phyloP scores from a whole-genome alignment of 805 yeast genomes.

The Clavispora phyllophila region DNA sequence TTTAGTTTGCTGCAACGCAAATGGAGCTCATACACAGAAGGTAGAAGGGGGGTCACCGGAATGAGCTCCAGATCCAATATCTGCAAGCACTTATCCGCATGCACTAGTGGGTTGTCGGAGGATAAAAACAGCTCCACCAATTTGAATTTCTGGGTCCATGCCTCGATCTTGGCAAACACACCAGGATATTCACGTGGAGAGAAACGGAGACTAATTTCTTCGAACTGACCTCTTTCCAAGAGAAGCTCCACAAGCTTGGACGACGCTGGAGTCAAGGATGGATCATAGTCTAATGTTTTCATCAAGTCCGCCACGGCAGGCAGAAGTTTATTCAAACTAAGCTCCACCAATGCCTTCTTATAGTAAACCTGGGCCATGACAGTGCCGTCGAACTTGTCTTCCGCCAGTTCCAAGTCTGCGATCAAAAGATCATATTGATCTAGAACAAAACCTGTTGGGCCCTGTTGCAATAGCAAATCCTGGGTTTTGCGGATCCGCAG shows the following conservation, averaged over 20 bases:
- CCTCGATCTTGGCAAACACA: slow-evolving; percentile 11
- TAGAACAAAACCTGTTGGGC: slow-evolving; percentile 12
- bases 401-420: slow-evolving; percentile 4
- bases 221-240: slow-evolving; percentile 49
- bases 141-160: slow-evolving; percentile 9
- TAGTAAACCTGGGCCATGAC: slow-evolving; percentile 41
- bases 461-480: slow-evolving; percentile 10
- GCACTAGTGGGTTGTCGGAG: neutral
- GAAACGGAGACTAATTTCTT: slow-evolving; percentile 17
- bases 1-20: slow-evolving; percentile 17
- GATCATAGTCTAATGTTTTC: slow-evolving; percentile 39
- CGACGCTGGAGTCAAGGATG: slow-evolving; percentile 44
- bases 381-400: neutral
- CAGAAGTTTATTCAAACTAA: slow-evolving; percentile 49
- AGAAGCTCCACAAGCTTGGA: slow-evolving; percentile 44
- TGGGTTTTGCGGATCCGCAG: slow-evolving; percentile 13
- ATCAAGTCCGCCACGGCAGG: slow-evolving; percentile 52
- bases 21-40: slow-evolving; percentile 30
- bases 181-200: slow-evolving; percentile 8
- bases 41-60: slow-evolving; percentile 40
- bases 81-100: neutral
- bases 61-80: slow-evolving; percentile 5
- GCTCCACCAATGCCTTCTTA: slow-evolving; percentile 58
- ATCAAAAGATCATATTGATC: slow-evolving; percentile 11
- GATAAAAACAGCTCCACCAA: neutral